Base-by-base conservation (phyloP, 306 rosid genomes). In the Ormosia emarginata region DNA sequence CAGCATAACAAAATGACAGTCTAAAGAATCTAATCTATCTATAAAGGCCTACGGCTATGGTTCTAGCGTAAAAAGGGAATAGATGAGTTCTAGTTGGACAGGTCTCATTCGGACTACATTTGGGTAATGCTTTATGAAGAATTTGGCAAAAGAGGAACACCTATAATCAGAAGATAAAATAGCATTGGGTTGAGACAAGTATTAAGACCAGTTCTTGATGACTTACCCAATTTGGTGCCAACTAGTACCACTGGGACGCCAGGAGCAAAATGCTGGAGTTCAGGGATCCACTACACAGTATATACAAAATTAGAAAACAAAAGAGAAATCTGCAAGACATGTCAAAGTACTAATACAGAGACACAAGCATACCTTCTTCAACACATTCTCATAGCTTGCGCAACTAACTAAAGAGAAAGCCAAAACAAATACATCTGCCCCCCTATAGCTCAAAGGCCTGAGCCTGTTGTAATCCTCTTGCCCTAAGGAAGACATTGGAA, bases 391-490 rank as follows among this genome's bases (percentile, higher is more conserved):
- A 41, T 90, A 94, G 88, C 98, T 94, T 4, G 98, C 97, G 30
- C 91, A 88, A 82, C 98, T 94, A 65, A 94, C 95, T 71, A 92
- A 66, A 37, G 98, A 94, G 90, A 94, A 94, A 72, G 97, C 92
- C 65, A 94, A 72, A 74, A 94, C 94, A 85, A 94, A 94, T 49
- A 94, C 98, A 88, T 94, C 98, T 17, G 94, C 98, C 4, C 98
- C 95, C 58, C 98, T 90, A 83, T 94, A 94, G 87, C 98, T 94
- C 85, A 94, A 86, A n/a, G 98, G 98, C 90, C 98, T 94, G 32
- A 94, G 75, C 50, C 98, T 85, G 75, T 94, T 92, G 88, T 94
- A 94, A 86, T 94, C 98, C 83, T 94, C 98, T 92, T 94, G 98
- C 69, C 98, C 98, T 94, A 68, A 75, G 69, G 75, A 83, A 75